Percentiles rank a stretch among this genome's conserved stretches.
These are phyloP conservation scores for Globisporangium irregulare DNA, from an alignment of 352 stramenopile genomes.

Conservation along the genomic window DNA sequence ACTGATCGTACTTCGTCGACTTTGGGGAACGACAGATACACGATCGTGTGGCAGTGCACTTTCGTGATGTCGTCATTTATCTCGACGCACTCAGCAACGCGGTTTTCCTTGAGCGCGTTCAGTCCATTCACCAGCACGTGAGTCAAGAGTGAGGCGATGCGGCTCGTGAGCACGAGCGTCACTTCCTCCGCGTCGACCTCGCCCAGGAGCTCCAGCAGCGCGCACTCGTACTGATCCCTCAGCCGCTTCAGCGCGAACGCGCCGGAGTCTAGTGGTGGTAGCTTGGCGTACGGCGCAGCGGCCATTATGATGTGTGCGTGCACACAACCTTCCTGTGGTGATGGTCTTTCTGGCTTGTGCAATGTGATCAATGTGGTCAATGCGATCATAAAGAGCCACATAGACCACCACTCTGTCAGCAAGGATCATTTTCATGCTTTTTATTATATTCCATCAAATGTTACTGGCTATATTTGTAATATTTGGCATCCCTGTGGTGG, in stretches of 20 bases:
- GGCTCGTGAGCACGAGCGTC: conserved; percentile 53
- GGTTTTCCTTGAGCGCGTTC: conserved; percentile 28
- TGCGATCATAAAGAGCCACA: background rate
- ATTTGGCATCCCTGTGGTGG: background rate
- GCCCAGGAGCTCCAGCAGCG: conserved; percentile 37
- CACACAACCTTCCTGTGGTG: background rate
- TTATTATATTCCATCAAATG: background rate
- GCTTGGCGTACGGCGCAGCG: conserved; percentile 4
- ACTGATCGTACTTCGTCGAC: conserved; percentile 47
- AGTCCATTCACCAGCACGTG: conserved; percentile 56
- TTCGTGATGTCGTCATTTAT: conserved; percentile 43
- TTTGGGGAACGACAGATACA: conserved; percentile 45
- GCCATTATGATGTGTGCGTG: background rate
- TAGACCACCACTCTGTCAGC: background rate
- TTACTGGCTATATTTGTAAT: background rate
- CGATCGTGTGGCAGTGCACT: conserved; percentile 27
- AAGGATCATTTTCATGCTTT: background rate
- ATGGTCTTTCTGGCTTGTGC: background rate
- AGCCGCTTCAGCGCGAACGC: conserved; percentile 20
- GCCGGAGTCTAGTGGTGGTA: conserved; percentile 12
- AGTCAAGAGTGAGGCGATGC: conserved; percentile 52
- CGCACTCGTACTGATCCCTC: conserved; percentile 39
- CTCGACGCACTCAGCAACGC: conserved; percentile 54
- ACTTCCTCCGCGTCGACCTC: conserved; percentile 30
- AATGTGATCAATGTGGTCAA: background rate